Evolutionary conservation across 345 rosid genomes (phyloP), one percentile per base, ranked within the genome.

Genomic region (Pelargonium nanum): DNA sequence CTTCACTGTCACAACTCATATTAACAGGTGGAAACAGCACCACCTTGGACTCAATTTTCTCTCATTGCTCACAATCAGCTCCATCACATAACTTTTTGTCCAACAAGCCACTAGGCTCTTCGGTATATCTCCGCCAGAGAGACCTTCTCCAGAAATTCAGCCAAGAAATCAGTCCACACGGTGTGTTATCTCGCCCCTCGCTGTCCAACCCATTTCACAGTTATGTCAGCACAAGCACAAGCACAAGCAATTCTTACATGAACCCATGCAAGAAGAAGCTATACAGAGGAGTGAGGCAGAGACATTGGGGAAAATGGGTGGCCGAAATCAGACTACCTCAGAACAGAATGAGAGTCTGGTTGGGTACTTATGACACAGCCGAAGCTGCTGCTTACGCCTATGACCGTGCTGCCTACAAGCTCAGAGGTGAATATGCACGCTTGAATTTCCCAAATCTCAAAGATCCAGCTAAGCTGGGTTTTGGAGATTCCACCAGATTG

Each of bases 251-350:
- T 40, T 40, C 48, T 52, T 67, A 66, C 58, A 19, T 55, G 60
- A 20, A 70, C 23, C 84, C 77, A 1, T 58, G 24, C 60, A 89
- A 70, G 85, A 85, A 83, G 83, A 93, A 93, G 66, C 80, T 85
- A 24, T 93, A 93, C 87, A 78, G 97, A 65, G 99, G 99, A 67
- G 99, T 93, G 68, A 85, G 99, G 64, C 99, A 93, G 84, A 83
- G 99, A 66, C 97, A 87, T 55, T 86, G 97, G 97, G 99, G 99
- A 4, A 93, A 89, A 80, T 93, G 99, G 99, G 99, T 93, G 22
- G 97, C 99, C 0, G 99, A 93, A 72, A 89, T 93, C 58, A 77
- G 99, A 65, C 75, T 89, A 8, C 99, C 99, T 1, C 99, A 93
- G 64, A 93, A 93, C 78, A 85, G 97, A 75, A 83, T 82, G 77